Evolutionary conservation across 2,329 filamentous ascomycete genomes (phyloP), one percentile per base, ranked within the genome.

Genomic region (Botryotinia narcissicola): DNA sequence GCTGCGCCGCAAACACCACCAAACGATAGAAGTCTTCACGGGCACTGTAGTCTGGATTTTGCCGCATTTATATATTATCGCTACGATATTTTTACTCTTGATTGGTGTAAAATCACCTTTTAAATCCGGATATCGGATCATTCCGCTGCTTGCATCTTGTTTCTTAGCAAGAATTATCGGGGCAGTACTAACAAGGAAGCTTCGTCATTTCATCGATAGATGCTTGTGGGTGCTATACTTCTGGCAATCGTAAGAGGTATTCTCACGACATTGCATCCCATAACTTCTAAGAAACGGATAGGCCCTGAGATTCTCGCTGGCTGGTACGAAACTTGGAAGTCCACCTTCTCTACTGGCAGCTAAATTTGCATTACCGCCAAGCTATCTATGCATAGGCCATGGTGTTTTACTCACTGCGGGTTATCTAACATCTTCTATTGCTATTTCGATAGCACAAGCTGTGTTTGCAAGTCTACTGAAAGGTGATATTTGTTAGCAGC

Each of bases 191-290:
- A n/a, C 10, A 14, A 1, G 48, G 5, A 51, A 51, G 10, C 48
- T 51, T 14, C 48, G 48, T 51, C n/a, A 3, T 6, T 4, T 51
- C 4, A 14, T 51, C 10, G 0, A 1, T n/a, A 0, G 4, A n/a
- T 14, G 10, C 48, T n/a, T 6, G 10, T 51, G 25, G 25, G 48
- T 3, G 48, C 48, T 51, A n/a, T 51, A 10, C 10, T 51, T n/a
- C 25, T 14, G 22, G 1, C 4, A 14, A 51, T n/a, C 14, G 10
- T 25, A n/a, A n/a, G 48, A 3, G 25, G 4, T 14, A 4, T 25
- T n/a, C 48, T n/a, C 48, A 51, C 25, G 4, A 51, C 10, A 51
- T 51, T n/a, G 22, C 2, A n/a, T 51, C 9, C 10, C 10, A 51
- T 4, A 51, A 14, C 25, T n/a, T n/a, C 22, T 14, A 51, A n/a